These are phyloP conservation scores for Gonium pectorale DNA, from an alignment of 139 green algal species.

Conservation along the genomic window DNA sequence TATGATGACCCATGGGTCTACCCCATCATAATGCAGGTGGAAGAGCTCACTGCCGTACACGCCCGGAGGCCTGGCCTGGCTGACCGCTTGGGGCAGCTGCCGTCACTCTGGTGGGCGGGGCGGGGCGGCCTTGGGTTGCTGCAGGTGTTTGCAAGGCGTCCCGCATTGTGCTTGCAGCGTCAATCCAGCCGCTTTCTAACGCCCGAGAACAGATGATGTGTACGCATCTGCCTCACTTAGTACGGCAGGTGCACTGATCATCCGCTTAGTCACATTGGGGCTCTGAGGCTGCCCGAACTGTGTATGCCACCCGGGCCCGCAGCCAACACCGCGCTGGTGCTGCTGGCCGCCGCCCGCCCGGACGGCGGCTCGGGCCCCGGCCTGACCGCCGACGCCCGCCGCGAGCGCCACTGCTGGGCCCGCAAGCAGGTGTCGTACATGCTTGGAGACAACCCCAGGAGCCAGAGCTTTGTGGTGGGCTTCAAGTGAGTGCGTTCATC, in stretches of 20 bases:
- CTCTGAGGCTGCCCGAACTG: no score
- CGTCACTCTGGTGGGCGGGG: constrained; percentile 26
- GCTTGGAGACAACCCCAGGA: constrained; percentile 27
- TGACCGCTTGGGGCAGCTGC: constrained; percentile 48
- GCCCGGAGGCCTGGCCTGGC: constrained; percentile 57
- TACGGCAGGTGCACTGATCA: no score
- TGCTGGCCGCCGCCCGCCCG: neutral
- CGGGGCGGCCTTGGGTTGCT: neutral
- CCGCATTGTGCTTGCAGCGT: no score
- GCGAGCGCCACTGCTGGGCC: neutral
- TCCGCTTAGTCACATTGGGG: no score
- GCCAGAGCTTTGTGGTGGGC: constrained; percentile 30
- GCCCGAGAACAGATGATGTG: no score
- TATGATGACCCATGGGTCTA: no score
- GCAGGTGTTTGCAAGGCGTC: no score
- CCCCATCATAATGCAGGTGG: no score
- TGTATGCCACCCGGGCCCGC: no score
- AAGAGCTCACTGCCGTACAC: constrained; percentile 3
- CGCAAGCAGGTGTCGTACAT: constrained; percentile 22
- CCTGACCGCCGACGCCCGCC: neutral
- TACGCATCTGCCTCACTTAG: no score
- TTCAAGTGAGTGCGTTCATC: constrained; percentile 11
- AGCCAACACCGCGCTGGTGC: constrained; percentile 34
- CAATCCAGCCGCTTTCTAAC: no score
- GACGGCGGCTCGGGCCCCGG: neutral